Evolutionary conservation across 805 yeast species (phyloP), one percentile per base, ranked within the genome.

Genomic region (Zygosaccharomyces lentus): DNA sequence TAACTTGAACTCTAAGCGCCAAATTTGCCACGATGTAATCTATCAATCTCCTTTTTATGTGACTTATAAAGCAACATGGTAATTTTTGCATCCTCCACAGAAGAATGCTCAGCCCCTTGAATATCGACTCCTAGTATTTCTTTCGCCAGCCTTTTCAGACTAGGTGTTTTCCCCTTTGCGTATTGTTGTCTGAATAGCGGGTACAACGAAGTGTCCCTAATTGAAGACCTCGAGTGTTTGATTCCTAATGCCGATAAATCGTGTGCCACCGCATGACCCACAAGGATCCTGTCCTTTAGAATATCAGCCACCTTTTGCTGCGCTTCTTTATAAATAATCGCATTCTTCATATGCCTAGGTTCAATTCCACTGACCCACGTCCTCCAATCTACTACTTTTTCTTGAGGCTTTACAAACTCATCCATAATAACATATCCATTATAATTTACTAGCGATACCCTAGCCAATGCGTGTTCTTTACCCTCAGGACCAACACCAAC

Each of bases 341-440:
- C 96, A 34, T 71, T 64, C 24, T 69, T 68, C 85, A 90, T 80
- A 58, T 83, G 78, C 2, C 67, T 64, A 0, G 96, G 87, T 2
- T 81, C 71, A 2, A 90, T 77, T 21, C 98, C 98, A 64, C 91
- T 82, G 16, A 88, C 95, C 84, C 89, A 81, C 0, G 97, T 90
- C 64, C 97, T 74, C 90, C 93, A 90, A 58, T 90, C 95, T 0
- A 90, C 82, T 2, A 90, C 95, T 45, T 68, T 70, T 56, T 83
- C 89, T 26, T 71, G 66, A 2, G 96, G 96, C 52, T 71, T 72
- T 4, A 90, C 96, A 67, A 73, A 90, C 31, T 74, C 69, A 64
- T 90, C 97, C 50, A 82, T 71, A 0, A 90, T 59, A 0, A 78
- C 73, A 52, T 78, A 77, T 0, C 97, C 96, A 58, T 78, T 82